Conservation (phyloP, 2,329 filamentous ascomycete species). For the Ophidiomyces ophidiicola region DNA sequence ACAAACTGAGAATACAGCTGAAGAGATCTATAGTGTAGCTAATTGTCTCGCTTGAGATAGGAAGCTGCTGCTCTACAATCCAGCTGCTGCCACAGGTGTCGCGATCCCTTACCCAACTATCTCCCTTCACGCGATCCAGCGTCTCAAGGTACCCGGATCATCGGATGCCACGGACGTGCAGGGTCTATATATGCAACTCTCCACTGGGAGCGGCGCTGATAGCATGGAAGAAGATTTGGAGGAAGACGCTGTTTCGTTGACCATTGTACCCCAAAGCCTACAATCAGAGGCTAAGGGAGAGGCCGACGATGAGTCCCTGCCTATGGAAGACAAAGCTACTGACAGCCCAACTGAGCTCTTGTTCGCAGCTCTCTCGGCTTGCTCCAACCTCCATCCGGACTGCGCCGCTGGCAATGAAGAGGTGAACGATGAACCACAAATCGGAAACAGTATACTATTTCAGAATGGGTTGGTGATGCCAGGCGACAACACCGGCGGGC, state of each 20-base stretch:
- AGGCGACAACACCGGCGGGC: slow-evolving; percentile 26
- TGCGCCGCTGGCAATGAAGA: slow-evolving; percentile 28
- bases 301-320: slow-evolving; percentile 17
- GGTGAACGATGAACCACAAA: slow-evolving; percentile 20
- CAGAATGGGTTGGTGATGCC: slow-evolving; percentile 29
- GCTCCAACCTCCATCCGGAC: slow-evolving; percentile 39
- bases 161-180: slow-evolving; percentile 25
- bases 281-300: slow-evolving; percentile 14
- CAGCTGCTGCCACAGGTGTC: slow-evolving; percentile 26
- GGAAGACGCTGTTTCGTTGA: slow-evolving; percentile 33
- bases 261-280: slow-evolving; percentile 28
- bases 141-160: slow-evolving; percentile 27
- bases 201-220: slow-evolving; percentile 20
- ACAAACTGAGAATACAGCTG: not conserved
- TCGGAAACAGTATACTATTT: slow-evolving; percentile 21
- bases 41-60: slow-evolving; percentile 19
- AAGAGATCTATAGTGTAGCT: not conserved
- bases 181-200: slow-evolving; percentile 39
- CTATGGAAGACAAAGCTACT: slow-evolving; percentile 22
- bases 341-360: slow-evolving; percentile 32
- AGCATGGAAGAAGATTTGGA: slow-evolving; percentile 28
- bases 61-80: slow-evolving; percentile 34
- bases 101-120: slow-evolving; percentile 39
- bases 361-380: slow-evolving; percentile 36
- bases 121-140: slow-evolving; percentile 38